Evolutionary conservation across 2,329 filamentous ascomycete species (phyloP), one percentile per base, ranked within the genome.

Genomic region (Ceratocystiopsis minuta): DNA sequence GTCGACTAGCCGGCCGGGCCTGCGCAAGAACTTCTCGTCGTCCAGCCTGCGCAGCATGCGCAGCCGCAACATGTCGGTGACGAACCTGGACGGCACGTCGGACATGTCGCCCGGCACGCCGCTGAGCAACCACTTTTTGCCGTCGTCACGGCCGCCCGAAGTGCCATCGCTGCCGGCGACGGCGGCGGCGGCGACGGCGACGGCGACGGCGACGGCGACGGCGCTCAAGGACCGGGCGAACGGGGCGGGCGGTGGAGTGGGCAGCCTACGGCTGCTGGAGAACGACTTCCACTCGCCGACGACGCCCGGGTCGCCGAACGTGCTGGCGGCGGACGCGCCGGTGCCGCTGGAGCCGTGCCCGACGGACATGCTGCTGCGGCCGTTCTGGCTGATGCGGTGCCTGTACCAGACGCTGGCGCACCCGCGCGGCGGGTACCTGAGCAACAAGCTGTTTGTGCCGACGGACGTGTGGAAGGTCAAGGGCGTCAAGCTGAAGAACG

Each of bases 341-440:
- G 70, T 79, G 17, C 75, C 85, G 0, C 68, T 98, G 6, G 90
- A 98, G 54, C 82, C 90, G 3, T 98, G 92, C 55, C 90, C 90
- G 1, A 83, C 80, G 33, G 85, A 92, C 35, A 78, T 80, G 45
- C 70, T 95, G 52, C 68, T 96, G n/a, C 78, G 90, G 16, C 92
- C 90, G 2, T 98, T 95, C 59, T 98, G 90, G 90, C 67, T 98
- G 37, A 94, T 98, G 84, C 78, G 90, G 42, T 87, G 82, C 47
- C 68, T 98, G 20, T 93, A 90, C 55, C 85, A 95, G 57, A 94
- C 87, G 0, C 75, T 98, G 37, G 80, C 79, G 16, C 88, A 98
- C 54, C 85, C 88, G 3, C 77, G 85, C 18, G 90, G 90, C 34
- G 90, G 87, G 15, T 98, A 95, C 55, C 56, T 98, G 16, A 93